Conservation (phyloP, 2,329 filamentous ascomycete species). For the Zalaria obscura region DNA sequence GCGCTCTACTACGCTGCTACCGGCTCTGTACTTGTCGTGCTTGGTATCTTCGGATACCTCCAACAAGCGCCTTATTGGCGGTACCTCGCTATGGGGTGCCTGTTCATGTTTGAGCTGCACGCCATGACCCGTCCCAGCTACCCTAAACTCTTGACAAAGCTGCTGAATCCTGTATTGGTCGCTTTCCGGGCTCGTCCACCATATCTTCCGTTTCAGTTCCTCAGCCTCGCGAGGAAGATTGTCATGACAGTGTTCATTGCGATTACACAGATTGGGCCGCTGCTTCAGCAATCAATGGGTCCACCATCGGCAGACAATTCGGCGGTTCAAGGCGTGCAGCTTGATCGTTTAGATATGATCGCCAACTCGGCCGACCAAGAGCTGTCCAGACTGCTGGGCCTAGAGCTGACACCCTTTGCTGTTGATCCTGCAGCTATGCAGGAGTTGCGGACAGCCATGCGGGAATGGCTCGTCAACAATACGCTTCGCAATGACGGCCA, state of each 20-base stretch:
- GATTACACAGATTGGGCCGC: constrained; percentile 63
- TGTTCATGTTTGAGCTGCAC: constrained; percentile 43
- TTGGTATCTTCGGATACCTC: constrained; percentile 53
- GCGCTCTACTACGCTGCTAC: constrained; percentile 48
- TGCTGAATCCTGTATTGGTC: constrained; percentile 33
- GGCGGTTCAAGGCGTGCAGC: constrained; percentile 28
- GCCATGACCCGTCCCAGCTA: constrained; percentile 39
- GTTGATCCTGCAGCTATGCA: constrained; percentile 52
- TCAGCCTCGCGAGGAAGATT: constrained; percentile 60
- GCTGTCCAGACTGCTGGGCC: constrained; percentile 51
- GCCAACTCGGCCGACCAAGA: constrained; percentile 53
- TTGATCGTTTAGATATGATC: constrained; percentile 52
- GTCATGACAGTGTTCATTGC: constrained; percentile 72
- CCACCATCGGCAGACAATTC: not conserved
- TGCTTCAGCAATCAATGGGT: constrained; percentile 31
- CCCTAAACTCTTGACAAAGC: constrained; percentile 26
- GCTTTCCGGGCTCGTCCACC: constrained; percentile 36
- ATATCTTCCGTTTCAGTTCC: constrained; percentile 73
- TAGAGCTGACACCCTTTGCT: constrained; percentile 70
- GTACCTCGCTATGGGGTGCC: constrained; percentile 35
- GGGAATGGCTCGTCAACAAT: constrained; percentile 79
- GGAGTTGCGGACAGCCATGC: constrained; percentile 57
- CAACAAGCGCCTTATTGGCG: constrained; percentile 48
- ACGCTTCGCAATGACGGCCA: constrained; percentile 67
- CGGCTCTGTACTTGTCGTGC: constrained; percentile 42